These are phyloP conservation scores for Sclerotinia nivalis DNA, from an alignment of 2,329 filamentous ascomycete species.

Conservation along the genomic window DNA sequence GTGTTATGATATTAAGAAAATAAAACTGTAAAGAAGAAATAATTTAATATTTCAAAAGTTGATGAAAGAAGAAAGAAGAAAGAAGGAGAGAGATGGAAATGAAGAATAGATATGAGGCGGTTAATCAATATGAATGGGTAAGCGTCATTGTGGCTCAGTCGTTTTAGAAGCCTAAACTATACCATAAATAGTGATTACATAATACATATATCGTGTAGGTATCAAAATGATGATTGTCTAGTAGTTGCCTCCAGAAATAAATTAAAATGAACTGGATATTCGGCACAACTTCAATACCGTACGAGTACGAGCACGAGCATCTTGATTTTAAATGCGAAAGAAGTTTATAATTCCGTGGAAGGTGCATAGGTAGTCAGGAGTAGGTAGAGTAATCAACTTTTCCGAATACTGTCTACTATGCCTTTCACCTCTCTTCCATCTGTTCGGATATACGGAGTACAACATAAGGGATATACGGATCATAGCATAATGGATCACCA, in stretches of 20 bases:
- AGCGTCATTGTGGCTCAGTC: constrained; percentile 16
- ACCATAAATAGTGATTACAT: constrained; percentile 6
- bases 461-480: not conserved
- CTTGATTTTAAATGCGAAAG: no score
- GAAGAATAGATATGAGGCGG: not conserved
- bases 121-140: not conserved
- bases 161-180: not conserved
- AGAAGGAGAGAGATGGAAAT: not conserved
- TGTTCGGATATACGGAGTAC: not conserved
- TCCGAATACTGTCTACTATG: not conserved
- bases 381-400: no score
- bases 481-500: not conserved
- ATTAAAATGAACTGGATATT: no score
- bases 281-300: no score
- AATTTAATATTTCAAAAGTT: no score
- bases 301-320: no score
- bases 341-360: no score
- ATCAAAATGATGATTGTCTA: no score
- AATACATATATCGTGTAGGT: not conserved
- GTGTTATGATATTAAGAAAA: not conserved
- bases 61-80: not conserved
- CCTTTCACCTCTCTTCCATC: not conserved
- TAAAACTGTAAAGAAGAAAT: not conserved
- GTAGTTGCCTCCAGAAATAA: no score
- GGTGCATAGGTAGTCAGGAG: no score